Conservation (phyloP, 441 rosid genomes). For the Erodium moschatum region DNA sequence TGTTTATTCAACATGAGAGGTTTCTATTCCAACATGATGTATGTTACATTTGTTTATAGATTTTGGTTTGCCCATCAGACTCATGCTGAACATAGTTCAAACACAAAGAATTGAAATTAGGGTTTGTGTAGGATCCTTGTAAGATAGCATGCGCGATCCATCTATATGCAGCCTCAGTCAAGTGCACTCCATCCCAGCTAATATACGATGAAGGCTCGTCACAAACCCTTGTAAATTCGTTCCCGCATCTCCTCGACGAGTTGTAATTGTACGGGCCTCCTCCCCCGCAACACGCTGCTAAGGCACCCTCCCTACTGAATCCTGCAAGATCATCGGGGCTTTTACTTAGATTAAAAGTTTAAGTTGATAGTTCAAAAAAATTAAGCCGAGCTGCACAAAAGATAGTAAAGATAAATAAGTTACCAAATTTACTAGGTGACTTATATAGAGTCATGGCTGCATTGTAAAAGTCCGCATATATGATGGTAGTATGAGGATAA, state of each 20-base stretch:
- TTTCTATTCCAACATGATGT: too few species aligned
- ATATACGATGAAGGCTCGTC: slow-evolving; percentile 30
- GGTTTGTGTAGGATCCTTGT: slow-evolving; percentile 11
- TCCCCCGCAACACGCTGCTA: slow-evolving; percentile 37
- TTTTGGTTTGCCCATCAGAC: too few species aligned
- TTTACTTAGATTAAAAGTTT: too few species aligned
- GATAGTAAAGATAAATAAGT: too few species aligned
- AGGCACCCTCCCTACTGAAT: slow-evolving; percentile 14
- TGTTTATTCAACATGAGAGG: too few species aligned
- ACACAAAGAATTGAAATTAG: slow-evolving; percentile 16
- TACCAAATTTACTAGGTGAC: too few species aligned
- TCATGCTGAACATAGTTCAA: background rate
- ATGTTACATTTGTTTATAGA: too few species aligned
- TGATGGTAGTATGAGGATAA: too few species aligned
- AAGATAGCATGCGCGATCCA: slow-evolving; percentile 16
- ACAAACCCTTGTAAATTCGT: slow-evolving; percentile 24
- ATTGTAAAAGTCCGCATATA: slow-evolving; percentile 1
- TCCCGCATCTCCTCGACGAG: slow-evolving; percentile 24
- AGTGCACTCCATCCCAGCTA: slow-evolving; percentile 47
- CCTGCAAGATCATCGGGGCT: slow-evolving; percentile 13
- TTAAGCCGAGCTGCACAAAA: too few species aligned
- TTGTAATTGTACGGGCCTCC: slow-evolving; percentile 35
- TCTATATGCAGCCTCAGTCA: slow-evolving; percentile 33
- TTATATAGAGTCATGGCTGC: too few species aligned
- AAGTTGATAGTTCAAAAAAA: too few species aligned